Percentiles rank a stretch among this genome's conserved stretches.
Evolutionary conservation across 148 eudicot species (phyloP).

Genomic region (Vaccinium macrocarpon): DNA sequence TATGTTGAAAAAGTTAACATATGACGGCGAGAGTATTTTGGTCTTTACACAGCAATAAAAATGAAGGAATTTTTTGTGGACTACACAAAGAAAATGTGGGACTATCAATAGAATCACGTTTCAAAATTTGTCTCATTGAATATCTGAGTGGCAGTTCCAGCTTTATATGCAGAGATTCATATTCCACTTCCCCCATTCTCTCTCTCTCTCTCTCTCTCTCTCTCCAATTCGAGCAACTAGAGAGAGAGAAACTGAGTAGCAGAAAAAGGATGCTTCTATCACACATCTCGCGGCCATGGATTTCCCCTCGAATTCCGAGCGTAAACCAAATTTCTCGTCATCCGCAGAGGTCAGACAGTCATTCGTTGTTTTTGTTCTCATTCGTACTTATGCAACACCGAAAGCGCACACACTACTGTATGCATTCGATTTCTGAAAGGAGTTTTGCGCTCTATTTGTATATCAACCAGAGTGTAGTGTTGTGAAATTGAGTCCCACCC

Average conservation of each 20-base stretch:
- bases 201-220: neutral
- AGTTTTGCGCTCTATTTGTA: neutral
- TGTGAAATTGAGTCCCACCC: too few species aligned
- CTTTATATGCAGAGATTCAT: too few species aligned
- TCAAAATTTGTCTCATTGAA: too few species aligned
- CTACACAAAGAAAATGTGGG: too few species aligned
- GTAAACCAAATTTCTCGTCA: conserved; percentile 8
- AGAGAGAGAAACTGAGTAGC: conserved; percentile 19
- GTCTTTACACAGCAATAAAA: too few species aligned
- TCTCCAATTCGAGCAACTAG: neutral
- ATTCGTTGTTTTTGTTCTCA: neutral
- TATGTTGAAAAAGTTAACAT: too few species aligned
- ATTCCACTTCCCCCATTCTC: neutral
- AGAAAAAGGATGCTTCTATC: conserved; percentile 33
- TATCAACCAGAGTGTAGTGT: neutral
- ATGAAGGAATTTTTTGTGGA: too few species aligned
- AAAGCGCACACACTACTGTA: neutral
- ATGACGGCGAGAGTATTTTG: too few species aligned
- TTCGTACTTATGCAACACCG: neutral
- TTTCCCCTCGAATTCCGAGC: conserved; percentile 19
- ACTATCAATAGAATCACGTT: too few species aligned
- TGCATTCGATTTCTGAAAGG: neutral
- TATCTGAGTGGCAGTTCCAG: too few species aligned
- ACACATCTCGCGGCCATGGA: conserved; percentile 35
- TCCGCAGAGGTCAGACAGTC: conserved; percentile 23